A percentile compares a stretch with the other conserved stretches of the same genome.
Conservation (phyloP, 306 rosid species). For the Purshia tridentata region DNA sequence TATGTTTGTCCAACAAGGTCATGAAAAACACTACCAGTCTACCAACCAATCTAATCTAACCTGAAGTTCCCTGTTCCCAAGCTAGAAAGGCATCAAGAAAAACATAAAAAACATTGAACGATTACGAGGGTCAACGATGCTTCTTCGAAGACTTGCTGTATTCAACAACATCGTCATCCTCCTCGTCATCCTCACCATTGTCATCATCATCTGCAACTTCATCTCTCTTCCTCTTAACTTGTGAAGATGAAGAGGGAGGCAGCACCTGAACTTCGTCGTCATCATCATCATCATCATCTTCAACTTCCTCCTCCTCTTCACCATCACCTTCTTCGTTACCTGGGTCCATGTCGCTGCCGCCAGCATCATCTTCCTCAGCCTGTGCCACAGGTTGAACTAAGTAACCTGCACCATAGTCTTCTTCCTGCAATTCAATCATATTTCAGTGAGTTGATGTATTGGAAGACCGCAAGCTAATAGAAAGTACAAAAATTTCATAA, state of each 20-base stretch:
- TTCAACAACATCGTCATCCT: constrained; percentile 55
- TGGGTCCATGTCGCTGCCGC: constrained; percentile 42
- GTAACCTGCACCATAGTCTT: constrained; percentile 75
- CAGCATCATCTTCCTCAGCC: constrained; percentile 51
- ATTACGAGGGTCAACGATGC: constrained; percentile 45
- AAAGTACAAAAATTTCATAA: background rate
- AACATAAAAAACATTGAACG: background rate
- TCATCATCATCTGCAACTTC: constrained; percentile 44
- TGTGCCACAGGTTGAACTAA: constrained; percentile 82
- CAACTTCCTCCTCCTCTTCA: constrained; percentile 61
- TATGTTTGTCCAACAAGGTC: constrained; percentile 42
- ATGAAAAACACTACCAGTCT: constrained; percentile 50
- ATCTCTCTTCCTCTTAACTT: constrained; percentile 78
- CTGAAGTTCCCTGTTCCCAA: constrained; percentile 58
- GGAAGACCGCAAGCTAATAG: too few species aligned
- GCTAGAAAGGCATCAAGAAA: constrained; percentile 19
- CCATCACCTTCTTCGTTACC: constrained; percentile 54
- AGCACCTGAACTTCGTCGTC: constrained; percentile 53
- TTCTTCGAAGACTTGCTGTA: constrained; percentile 63
- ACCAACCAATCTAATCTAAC: constrained; percentile 47
- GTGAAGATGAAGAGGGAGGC: constrained; percentile 53
- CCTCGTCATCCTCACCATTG: constrained; percentile 36
- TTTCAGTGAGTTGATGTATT: background rate
- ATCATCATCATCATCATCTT: constrained; percentile 31
- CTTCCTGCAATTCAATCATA: constrained; percentile 57